Conservation (phyloP, 2,329 filamentous ascomycete species). For the Triangularia setosa region DNA sequence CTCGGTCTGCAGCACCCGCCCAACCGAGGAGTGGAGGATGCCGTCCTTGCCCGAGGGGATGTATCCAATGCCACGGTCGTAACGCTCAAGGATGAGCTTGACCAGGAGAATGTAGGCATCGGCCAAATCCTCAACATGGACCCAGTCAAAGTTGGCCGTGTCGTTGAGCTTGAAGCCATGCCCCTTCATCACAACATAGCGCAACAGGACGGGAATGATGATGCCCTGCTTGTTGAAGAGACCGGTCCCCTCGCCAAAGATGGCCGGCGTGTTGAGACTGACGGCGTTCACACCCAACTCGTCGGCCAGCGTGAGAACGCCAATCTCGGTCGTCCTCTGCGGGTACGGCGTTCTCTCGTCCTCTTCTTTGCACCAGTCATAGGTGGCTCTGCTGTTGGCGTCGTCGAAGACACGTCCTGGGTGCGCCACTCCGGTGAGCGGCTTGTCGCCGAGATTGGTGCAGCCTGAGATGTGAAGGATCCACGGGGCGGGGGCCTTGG, state of each 20-base stretch:
- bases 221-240: slow-evolving; percentile 17
- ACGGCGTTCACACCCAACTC: slow-evolving; percentile 15
- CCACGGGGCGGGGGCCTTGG: slow-evolving; percentile 10
- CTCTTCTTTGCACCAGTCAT: slow-evolving; percentile 12
- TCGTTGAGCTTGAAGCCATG: slow-evolving; percentile 17
- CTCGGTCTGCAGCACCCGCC: slow-evolving; percentile 8
- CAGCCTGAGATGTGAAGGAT: slow-evolving; percentile 15
- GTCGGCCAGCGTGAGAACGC: slow-evolving; percentile 10
- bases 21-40: slow-evolving; percentile 15
- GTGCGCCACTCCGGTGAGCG: slow-evolving; percentile 6
- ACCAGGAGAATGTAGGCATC: slow-evolving; percentile 13
- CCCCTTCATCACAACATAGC: slow-evolving; percentile 10
- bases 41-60: slow-evolving; percentile 15
- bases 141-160: slow-evolving; percentile 19
- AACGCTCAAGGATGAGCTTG: slow-evolving; percentile 11
- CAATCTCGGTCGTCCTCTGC: slow-evolving; percentile 15
- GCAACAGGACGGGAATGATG: slow-evolving; percentile 9
- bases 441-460: slow-evolving; percentile 15
- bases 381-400: slow-evolving; percentile 10
- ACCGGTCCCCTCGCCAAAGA: slow-evolving; percentile 16
- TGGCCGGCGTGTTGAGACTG: slow-evolving; percentile 10
- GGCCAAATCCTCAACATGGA: slow-evolving; percentile 17
- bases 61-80: slow-evolving; percentile 10
- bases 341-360: slow-evolving; percentile 8
- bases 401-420: slow-evolving; percentile 16